Conservation (phyloP, 345 rosid species). For the Hypericum androsaemum region DNA sequence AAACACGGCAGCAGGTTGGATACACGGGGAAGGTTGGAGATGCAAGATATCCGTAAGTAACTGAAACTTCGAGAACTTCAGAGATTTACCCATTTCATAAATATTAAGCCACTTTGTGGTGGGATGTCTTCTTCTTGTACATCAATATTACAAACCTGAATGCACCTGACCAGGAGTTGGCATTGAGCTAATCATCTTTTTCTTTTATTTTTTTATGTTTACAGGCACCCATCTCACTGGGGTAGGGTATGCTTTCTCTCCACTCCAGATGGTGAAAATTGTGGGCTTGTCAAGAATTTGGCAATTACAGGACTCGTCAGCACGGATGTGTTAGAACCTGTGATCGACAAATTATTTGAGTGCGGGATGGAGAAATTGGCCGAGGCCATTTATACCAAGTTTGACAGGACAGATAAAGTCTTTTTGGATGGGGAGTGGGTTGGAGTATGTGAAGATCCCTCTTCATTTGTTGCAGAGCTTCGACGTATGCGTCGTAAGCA, state of each 20-base stretch:
- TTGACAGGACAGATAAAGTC: slow-evolving; percentile 44
- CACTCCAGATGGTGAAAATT: slow-evolving; percentile 94
- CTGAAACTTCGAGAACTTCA: neutral
- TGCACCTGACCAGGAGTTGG: too few species aligned
- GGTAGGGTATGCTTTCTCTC: slow-evolving; percentile 91
- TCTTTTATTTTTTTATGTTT: slow-evolving; percentile 15
- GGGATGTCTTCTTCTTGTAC: neutral
- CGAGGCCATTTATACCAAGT: slow-evolving; percentile 40
- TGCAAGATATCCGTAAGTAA: slow-evolving; percentile 91
- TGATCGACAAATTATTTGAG: slow-evolving; percentile 31
- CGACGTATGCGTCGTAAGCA: slow-evolving; percentile 50
- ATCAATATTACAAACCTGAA: too few species aligned
- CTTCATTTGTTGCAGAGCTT: slow-evolving; percentile 40
- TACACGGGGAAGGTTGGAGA: slow-evolving; percentile 95
- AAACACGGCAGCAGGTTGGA: slow-evolving; percentile 66
- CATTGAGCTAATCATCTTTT: neutral
- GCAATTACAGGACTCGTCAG: slow-evolving; percentile 74
- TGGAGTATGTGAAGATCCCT: slow-evolving; percentile 58
- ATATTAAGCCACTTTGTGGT: neutral
- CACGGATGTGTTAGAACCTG: slow-evolving; percentile 37
- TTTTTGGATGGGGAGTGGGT: slow-evolving; percentile 90
- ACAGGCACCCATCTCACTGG: slow-evolving; percentile 97
- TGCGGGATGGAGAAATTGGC: slow-evolving; percentile 63
- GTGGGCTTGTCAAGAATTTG: slow-evolving; percentile 92
- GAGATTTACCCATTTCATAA: neutral